These are phyloP conservation scores for Ustilago nuda DNA, from an alignment of 1,284 basidiomycete species.

Conservation along the genomic window DNA sequence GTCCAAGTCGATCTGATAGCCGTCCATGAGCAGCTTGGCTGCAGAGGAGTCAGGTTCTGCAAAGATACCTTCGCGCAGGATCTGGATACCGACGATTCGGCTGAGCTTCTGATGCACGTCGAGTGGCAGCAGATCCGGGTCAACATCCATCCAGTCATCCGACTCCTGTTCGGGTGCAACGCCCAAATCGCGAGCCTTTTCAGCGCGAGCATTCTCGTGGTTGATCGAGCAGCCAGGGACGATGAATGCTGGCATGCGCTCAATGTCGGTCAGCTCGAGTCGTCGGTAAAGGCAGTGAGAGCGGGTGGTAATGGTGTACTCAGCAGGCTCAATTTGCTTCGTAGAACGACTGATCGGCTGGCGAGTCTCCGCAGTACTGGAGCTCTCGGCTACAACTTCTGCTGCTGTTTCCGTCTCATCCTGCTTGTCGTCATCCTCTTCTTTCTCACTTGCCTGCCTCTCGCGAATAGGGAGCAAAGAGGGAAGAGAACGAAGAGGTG, in stretches of 20 bases:
- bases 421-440: conserved; percentile 4
- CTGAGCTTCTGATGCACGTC: conserved; percentile 49
- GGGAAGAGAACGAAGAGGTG: conserved; percentile 34
- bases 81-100: conserved; percentile 48
- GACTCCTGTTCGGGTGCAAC: conserved; percentile 21
- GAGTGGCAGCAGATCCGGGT: conserved; percentile 41
- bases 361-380: neutral
- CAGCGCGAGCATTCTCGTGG: conserved; percentile 27
- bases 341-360: conserved; percentile 4
- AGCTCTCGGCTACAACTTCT: neutral
- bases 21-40: conserved; percentile 23
- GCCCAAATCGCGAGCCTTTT: conserved; percentile 39
- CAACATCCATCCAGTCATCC: conserved; percentile 45
- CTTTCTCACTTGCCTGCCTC: conserved; percentile 24
- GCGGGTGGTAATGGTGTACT: conserved; percentile 39
- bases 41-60: conserved; percentile 40
- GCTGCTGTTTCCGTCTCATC: neutral
- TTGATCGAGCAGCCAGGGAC: conserved; percentile 53
- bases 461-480: conserved; percentile 39
- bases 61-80: conserved; percentile 45
- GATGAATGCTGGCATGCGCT: conserved; percentile 40
- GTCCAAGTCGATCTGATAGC: conserved; percentile 21
- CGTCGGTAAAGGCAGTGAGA: conserved; percentile 38
- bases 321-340: neutral
- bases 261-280: conserved; percentile 26